Evolutionary conservation across 257 asterid genomes (phyloP), one percentile per base, ranked within the genome.

Genomic region (Nicotiana attenuata): DNA sequence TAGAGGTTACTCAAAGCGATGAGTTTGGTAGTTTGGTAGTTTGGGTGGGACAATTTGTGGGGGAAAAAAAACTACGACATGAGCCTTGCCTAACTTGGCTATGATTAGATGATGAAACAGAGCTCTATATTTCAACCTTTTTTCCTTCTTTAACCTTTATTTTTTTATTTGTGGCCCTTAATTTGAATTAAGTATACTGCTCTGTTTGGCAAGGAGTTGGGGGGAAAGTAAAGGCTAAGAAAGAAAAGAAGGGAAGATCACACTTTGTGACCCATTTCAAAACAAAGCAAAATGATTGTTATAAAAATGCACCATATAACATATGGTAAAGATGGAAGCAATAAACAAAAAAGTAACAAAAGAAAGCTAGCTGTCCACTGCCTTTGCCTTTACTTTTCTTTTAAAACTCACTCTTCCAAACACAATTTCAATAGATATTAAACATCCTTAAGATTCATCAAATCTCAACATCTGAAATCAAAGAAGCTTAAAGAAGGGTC

Each of bases 391-490:
- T 65, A n/a, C 56, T 35, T 33, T 38, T 9, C n/a, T 38, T 38
- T 68, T 35, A 10, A 68, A 38, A 69, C 78, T 45, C 33, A 69
- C 33, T 71, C 59, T 71, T 41, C 59, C 35, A 71, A 71, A 45
- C 78, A 71, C 35, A 71, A 69, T 71, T 71, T 41, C 78, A 47
- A 47, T 35, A 68, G 19, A 68, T 59, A 59, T 20, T 59, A 29
- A 59, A 19, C 55, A 41, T 24, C 53, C 22, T 47, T 45, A 45
- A 45, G 9, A 31, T 71, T 71, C 22, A 71, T 71, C 35, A 69
- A 69, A 78, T 77, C 81, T 33, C 89, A 77, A 83, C 65, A 83
- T 86, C 84, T 76, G 3, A 66, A 73, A 17, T 83, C 52, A 26
- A 67, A 33, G n/a, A 75, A 75, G 61, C 60, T 50, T 22, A 38